Conservation (phyloP, 768 basidiomycete species). For the Leucocoprinus sp. region DNA sequence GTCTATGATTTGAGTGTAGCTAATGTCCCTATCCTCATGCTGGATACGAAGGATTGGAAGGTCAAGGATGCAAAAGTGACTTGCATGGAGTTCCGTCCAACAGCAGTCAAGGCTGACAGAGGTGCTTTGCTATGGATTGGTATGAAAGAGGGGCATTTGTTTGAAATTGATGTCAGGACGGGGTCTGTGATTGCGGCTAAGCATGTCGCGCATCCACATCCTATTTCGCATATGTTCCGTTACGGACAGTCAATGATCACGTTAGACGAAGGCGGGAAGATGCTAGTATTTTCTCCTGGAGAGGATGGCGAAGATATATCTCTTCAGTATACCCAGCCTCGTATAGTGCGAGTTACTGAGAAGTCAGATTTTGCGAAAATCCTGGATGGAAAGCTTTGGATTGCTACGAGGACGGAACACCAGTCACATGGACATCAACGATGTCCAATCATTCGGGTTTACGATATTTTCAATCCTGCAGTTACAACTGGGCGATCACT, state of each 20-base stretch:
- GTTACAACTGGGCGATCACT: constrained; percentile 47
- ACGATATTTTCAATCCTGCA: constrained; percentile 63
- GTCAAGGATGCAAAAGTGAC: constrained; percentile 65
- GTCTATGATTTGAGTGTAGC: constrained; percentile 50
- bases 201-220: constrained; percentile 51
- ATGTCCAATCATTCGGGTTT: constrained; percentile 71
- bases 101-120: constrained; percentile 32
- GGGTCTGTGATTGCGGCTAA: constrained; percentile 52
- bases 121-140: constrained; percentile 78
- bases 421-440: constrained; percentile 25
- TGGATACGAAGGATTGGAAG: constrained; percentile 59
- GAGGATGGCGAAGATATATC: constrained; percentile 33
- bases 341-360: constrained; percentile 64
- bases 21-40: constrained; percentile 34
- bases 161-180: constrained; percentile 70
- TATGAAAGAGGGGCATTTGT: constrained; percentile 82
- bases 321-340: constrained; percentile 41
- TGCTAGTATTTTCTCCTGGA: constrained; percentile 56
- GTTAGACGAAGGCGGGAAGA: constrained; percentile 81
- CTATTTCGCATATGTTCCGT: constrained; percentile 71
- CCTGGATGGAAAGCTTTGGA: constrained; percentile 77
- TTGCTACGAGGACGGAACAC: constrained; percentile 47
- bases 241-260: constrained; percentile 64
- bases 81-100: constrained; percentile 69
- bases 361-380: constrained; percentile 75